Evolutionary conservation across 805 yeast genomes (phyloP).

Genomic region (Wickerhamiella parazyma): DNA sequence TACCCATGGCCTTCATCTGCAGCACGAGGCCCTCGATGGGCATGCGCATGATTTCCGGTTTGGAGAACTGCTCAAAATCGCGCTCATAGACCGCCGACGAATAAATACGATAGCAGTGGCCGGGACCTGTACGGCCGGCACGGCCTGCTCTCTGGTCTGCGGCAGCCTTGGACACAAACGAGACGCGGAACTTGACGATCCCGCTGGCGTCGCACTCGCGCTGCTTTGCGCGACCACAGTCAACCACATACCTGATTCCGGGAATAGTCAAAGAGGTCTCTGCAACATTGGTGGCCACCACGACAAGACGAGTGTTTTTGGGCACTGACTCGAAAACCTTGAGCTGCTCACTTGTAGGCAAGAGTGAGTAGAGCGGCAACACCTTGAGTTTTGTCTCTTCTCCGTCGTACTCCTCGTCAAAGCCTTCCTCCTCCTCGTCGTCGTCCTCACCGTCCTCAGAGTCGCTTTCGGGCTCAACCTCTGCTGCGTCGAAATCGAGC

Average conservation of each 20-base stretch:
- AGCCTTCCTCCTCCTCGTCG: slow-evolving; percentile 43
- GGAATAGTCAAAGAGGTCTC: slow-evolving; percentile 97
- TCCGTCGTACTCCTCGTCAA: slow-evolving; percentile 34
- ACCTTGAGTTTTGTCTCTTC: slow-evolving; percentile 67
- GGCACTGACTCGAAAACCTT: slow-evolving; percentile 83
- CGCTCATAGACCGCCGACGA: slow-evolving; percentile 90
- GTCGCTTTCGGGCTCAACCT: slow-evolving; percentile 27
- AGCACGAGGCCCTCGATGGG: slow-evolving; percentile 94
- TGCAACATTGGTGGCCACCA: slow-evolving; percentile 94
- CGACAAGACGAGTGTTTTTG: slow-evolving; percentile 69
- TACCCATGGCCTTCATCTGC: slow-evolving; percentile 95
- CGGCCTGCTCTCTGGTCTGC: slow-evolving; percentile 93
- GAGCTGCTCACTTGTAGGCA: slow-evolving; percentile 94
- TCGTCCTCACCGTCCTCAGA: slow-evolving; percentile 28
- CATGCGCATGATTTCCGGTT: slow-evolving; percentile 86
- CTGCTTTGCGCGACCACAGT: slow-evolving; percentile 88
- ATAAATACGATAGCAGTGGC: slow-evolving; percentile 83
- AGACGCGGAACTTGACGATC: slow-evolving; percentile 81
- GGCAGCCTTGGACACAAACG: slow-evolving; percentile 90
- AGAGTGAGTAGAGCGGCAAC: slow-evolving; percentile 77
- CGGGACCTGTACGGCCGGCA: slow-evolving; percentile 98
- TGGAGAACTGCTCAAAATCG: slow-evolving; percentile 67
- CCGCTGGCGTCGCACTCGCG: slow-evolving; percentile 73
- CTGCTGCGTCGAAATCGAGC: slow-evolving; percentile 29
- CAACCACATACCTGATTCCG: slow-evolving; percentile 86